Percentiles rank a stretch among this genome's conserved stretches.
Conservation (phyloP, 495 filamentous ascomycete species). For the Apiosordaria backusii region DNA sequence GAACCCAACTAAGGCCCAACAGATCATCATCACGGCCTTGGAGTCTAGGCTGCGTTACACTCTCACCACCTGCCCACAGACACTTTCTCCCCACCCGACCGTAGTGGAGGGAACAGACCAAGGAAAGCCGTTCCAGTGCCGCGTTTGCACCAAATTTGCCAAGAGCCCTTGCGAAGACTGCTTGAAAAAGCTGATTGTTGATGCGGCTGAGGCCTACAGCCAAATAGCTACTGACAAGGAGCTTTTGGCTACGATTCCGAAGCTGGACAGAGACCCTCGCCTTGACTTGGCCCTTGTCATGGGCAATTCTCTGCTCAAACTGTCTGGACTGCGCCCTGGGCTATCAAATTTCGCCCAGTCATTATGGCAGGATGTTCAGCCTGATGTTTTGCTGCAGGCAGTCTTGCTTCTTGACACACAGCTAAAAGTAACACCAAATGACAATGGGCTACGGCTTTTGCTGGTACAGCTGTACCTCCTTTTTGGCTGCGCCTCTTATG, state of each 20-base stretch:
- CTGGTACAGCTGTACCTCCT: constrained; percentile 46
- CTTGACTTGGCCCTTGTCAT: constrained; percentile 44
- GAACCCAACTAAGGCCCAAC: constrained; percentile 19
- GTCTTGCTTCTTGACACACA: constrained; percentile 45
- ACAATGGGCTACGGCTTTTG: constrained; percentile 41
- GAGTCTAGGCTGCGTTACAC: constrained; percentile 32
- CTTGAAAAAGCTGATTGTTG: constrained; percentile 31
- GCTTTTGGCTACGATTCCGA: constrained; percentile 25
- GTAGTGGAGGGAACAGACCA: constrained; percentile 24
- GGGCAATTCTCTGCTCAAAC: constrained; percentile 44
- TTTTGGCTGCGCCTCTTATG: constrained; percentile 41
- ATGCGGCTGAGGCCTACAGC: constrained; percentile 29
- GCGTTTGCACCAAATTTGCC: constrained; percentile 24
- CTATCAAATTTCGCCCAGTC: constrained; percentile 19
- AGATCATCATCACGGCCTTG: constrained; percentile 25
- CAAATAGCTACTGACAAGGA: constrained; percentile 28
- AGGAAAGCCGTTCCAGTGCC: constrained; percentile 28
- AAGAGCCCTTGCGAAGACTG: constrained; percentile 32
- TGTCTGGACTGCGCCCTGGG: constrained; percentile 32
- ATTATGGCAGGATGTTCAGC: constrained; percentile 31
- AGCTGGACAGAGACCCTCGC: constrained; percentile 40
- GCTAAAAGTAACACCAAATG: constrained; percentile 32
- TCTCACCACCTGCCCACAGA: constrained; percentile 34
- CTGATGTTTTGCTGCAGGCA: constrained; percentile 42
- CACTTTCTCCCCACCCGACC: constrained; percentile 24